These are phyloP conservation scores for Akanthomyces muscarius DNA, from an alignment of 2,329 filamentous ascomycete genomes.

Conservation along the genomic window DNA sequence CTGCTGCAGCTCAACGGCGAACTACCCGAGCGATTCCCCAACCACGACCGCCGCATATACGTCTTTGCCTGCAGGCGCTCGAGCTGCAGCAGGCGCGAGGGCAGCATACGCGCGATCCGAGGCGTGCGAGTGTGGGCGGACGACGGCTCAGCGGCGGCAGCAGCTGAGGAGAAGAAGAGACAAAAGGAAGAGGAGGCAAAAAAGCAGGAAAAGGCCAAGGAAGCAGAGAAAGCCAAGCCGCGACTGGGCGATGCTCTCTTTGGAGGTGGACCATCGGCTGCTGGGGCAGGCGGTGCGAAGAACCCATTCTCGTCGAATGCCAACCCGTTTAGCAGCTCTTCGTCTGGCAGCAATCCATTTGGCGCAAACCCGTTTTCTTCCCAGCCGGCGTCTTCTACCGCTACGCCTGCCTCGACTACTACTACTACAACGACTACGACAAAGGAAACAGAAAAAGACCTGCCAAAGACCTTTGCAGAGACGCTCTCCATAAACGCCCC, in stretches of 20 bases:
- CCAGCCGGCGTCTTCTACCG: conserved; percentile 19
- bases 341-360: conserved; percentile 30
- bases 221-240: conserved; percentile 31
- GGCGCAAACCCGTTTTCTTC: conserved; percentile 29
- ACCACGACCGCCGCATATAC: conserved; percentile 83
- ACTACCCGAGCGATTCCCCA: conserved; percentile 78
- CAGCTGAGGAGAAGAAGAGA: conserved; percentile 29
- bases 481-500: conserved; percentile 69
- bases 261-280: conserved; percentile 50
- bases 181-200: conserved; percentile 30
- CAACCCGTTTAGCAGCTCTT: conserved; percentile 45
- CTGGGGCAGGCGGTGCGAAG: conserved; percentile 40
- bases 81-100: conserved; percentile 74
- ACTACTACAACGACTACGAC: conserved; percentile 19
- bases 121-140: conserved; percentile 56
- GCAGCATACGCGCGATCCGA: conserved; percentile 73
- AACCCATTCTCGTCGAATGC: conserved; percentile 59
- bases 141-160: conserved; percentile 27
- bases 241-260: conserved; percentile 66
- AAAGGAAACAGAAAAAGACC: conserved; percentile 21
- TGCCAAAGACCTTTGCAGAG: conserved; percentile 65
- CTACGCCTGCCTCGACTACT: conserved; percentile 23
- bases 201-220: conserved; percentile 27
- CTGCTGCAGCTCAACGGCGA: conserved; percentile 90
- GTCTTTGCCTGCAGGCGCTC: conserved; percentile 77